Evolutionary conservation across 495 filamentous ascomycete species (phyloP).

Genomic region (Penicillium tannophilum): DNA sequence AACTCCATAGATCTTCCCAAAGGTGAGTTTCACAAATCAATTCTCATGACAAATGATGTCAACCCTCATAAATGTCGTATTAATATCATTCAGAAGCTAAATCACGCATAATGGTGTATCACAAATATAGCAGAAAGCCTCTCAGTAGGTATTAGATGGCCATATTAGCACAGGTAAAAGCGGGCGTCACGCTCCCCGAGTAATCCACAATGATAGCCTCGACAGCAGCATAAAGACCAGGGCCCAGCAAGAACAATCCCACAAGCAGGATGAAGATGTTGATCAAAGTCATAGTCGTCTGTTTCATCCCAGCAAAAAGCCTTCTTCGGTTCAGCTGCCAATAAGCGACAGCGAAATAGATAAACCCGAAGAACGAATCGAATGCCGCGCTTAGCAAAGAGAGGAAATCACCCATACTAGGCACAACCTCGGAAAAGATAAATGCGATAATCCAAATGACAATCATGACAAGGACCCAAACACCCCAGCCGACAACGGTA

Average conservation of each 20-base stretch:
- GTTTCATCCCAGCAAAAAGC: constrained; percentile 28
- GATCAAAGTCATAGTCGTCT: constrained; percentile 42
- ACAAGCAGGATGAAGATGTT: constrained; percentile 42
- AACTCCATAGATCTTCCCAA: too few relatives aligned
- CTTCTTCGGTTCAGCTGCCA: constrained; percentile 47
- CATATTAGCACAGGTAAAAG: constrained; percentile 51
- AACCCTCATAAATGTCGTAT: background rate
- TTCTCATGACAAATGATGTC: too few relatives aligned
- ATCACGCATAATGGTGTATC: background rate
- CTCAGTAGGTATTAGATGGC: constrained; percentile 28
- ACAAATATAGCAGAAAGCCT: too few relatives aligned
- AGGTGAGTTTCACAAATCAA: too few relatives aligned
- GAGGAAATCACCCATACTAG: constrained; percentile 53
- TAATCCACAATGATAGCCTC: constrained; percentile 55
- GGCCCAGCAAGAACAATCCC: constrained; percentile 53
- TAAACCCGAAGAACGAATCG: constrained; percentile 42
- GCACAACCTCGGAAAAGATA: constrained; percentile 53
- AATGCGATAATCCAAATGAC: constrained; percentile 49
- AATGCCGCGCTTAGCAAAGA: constrained; percentile 52
- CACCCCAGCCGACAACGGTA: constrained; percentile 51
- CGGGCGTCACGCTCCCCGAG: constrained; percentile 37
- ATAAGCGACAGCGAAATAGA: constrained; percentile 53
- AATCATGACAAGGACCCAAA: constrained; percentile 48
- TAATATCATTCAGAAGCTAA: background rate
- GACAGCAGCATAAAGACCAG: constrained; percentile 54